These are phyloP conservation scores for Lichtheimia ornata DNA, from an alignment of 371 early-diverging fungal genomes.

Conservation along the genomic window DNA sequence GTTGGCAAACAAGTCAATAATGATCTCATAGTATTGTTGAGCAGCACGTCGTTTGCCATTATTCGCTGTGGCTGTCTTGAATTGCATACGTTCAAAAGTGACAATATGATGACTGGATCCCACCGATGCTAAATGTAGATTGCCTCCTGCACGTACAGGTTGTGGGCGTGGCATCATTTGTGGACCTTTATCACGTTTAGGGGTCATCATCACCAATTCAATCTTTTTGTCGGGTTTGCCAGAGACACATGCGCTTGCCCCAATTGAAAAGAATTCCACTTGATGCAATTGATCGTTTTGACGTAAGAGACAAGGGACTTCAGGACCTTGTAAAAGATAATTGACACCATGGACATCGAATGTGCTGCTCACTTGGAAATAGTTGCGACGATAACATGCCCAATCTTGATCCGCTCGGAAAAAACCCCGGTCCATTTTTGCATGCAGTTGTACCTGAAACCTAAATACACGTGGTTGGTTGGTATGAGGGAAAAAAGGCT, in stretches of 20 bases:
- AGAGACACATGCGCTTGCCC: constrained; percentile 60
- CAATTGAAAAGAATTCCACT: constrained; percentile 55
- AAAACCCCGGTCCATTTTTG: constrained; percentile 78
- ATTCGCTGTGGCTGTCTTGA: constrained; percentile 87
- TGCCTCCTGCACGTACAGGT: constrained; percentile 51
- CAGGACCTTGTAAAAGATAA: constrained; percentile 20
- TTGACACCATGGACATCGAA: constrained; percentile 54
- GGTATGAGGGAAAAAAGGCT: not conserved
- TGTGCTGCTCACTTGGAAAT: constrained; percentile 78
- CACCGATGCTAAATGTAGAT: constrained; percentile 34
- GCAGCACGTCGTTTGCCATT: constrained; percentile 79
- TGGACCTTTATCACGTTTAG: constrained; percentile 87
- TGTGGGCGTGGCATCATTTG: constrained; percentile 64
- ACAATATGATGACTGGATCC: constrained; percentile 44
- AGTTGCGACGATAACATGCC: constrained; percentile 91
- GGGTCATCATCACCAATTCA: constrained; percentile 83
- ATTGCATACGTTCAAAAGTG: constrained; percentile 85
- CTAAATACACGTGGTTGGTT: constrained; percentile 14
- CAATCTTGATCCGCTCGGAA: constrained; percentile 74
- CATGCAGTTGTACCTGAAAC: constrained; percentile 53
- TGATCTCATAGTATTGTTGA: constrained; percentile 78
- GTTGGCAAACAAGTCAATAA: constrained; percentile 62
- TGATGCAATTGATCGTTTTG: constrained; percentile 24
- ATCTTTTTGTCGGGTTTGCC: constrained; percentile 58
- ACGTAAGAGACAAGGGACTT: constrained; percentile 42